Percentiles rank a stretch among this genome's conserved stretches.
phyloP scores from a whole-genome alignment of 176 grass and related monocot species.

The Ensete glaucum region DNA sequence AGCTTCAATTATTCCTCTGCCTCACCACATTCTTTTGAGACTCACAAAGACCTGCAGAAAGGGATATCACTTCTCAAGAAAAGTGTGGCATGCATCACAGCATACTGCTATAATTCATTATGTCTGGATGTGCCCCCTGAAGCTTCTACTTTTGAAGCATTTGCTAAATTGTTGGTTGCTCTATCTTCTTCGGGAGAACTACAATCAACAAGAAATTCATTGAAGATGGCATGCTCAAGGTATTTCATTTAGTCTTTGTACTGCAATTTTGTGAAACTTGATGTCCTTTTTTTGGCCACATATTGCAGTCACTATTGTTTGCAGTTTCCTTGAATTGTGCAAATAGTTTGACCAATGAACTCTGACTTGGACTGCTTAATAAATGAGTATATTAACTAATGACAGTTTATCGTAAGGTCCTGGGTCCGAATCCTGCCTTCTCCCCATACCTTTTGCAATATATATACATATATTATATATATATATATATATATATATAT shows the following conservation, averaged over 20 bases:
- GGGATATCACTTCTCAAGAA: conserved; percentile 87
- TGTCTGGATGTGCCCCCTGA: conserved; percentile 71
- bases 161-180: conserved; percentile 65
- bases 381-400: no score
- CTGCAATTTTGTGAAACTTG: background rate
- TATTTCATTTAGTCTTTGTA: conserved; percentile 7
- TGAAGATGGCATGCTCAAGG: conserved; percentile 51
- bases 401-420: no score
- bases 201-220: conserved; percentile 44
- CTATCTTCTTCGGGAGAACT: conserved; percentile 67
- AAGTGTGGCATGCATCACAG: conserved; percentile 68
- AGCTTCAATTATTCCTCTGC: conserved; percentile 66
- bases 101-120: conserved; percentile 84
- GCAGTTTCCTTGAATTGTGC: no score
- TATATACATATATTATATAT: no score
- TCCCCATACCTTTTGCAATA: no score
- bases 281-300: no score
- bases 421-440: no score
- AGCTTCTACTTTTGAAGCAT: conserved; percentile 89
- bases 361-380: no score
- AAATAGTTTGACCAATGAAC: no score
- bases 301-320: no score
- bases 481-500: no score
- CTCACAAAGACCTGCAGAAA: conserved; percentile 71
- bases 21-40: conserved; percentile 76